phyloP scores from a whole-genome alignment of 164 flowering plant species.

The Chimonanthus praecox region DNA sequence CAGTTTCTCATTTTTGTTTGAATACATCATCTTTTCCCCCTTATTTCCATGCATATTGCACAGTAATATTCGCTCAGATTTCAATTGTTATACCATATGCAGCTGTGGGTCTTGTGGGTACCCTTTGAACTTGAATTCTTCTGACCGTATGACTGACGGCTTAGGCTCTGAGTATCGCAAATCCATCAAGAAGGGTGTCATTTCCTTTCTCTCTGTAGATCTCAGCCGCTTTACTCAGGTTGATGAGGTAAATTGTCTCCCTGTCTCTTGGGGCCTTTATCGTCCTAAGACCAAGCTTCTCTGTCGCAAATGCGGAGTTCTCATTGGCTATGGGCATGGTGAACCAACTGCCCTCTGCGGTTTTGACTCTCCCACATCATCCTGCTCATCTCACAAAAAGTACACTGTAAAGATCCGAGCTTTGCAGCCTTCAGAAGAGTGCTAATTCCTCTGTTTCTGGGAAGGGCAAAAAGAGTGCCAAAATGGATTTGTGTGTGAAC shows the following conservation, averaged over 20 bases:
- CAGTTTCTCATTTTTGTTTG: too few relatives aligned
- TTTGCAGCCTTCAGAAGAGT: constrained; percentile 47
- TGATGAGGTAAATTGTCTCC: constrained; percentile 54
- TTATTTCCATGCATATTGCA: neutral
- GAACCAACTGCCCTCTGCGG: constrained; percentile 45
- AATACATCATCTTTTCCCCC: neutral
- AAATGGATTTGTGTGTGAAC: constrained; percentile 13
- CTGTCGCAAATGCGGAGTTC: constrained; percentile 56
- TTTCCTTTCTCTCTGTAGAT: constrained; percentile 50
- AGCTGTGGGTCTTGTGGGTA: constrained; percentile 71
- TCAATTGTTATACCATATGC: constrained; percentile 14
- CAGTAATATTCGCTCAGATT: neutral
- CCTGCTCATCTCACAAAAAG: constrained; percentile 37
- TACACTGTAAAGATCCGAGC: constrained; percentile 45
- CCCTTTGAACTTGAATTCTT: constrained; percentile 51
- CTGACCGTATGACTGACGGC: constrained; percentile 38
- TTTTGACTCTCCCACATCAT: constrained; percentile 34
- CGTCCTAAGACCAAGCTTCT: constrained; percentile 53
- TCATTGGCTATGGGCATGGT: constrained; percentile 51
- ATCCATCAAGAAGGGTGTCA: constrained; percentile 48
- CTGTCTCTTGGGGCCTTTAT: constrained; percentile 37
- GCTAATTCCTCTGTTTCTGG: constrained; percentile 1
- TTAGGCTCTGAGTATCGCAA: constrained; percentile 43
- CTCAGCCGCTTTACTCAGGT: constrained; percentile 64
- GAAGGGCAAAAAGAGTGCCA: neutral